These are phyloP conservation scores for Phellopilus nigrolimitatus DNA, from an alignment of 1,284 basidiomycete genomes.

Conservation along the genomic window DNA sequence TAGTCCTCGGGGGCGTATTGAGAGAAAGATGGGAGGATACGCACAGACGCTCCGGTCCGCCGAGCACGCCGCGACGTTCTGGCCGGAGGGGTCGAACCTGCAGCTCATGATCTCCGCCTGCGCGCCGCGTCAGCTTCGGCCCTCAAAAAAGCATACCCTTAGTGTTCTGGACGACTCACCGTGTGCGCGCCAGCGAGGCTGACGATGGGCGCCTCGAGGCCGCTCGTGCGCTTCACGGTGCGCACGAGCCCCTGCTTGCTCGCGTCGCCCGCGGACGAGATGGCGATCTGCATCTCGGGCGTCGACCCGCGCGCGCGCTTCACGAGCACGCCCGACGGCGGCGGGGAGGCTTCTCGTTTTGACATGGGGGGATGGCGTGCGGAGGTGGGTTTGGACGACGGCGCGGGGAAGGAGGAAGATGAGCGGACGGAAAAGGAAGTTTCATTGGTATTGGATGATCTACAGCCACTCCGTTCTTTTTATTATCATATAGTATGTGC, in stretches of 20 bases:
- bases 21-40: constrained; percentile 31
- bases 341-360: constrained; percentile 58
- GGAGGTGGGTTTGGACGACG: too few species aligned
- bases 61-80: constrained; percentile 81
- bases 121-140: not conserved
- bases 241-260: constrained; percentile 70
- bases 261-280: constrained; percentile 67
- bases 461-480: too few species aligned
- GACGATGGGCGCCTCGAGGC: constrained; percentile 75
- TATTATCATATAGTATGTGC: too few species aligned
- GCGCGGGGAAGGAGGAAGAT: too few species aligned
- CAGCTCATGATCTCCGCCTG: constrained; percentile 76
- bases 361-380: too few species aligned
- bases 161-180: constrained; percentile 36
- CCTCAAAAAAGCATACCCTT: constrained; percentile 5
- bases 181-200: constrained; percentile 73
- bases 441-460: too few species aligned
- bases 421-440: too few species aligned
- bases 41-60: constrained; percentile 73
- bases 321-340: constrained; percentile 48
- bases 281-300: constrained; percentile 65
- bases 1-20: too few species aligned
- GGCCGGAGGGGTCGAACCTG: constrained; percentile 76
- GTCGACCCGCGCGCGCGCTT: constrained; percentile 60
- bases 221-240: constrained; percentile 74